Conservation (phyloP, 1,139 yeast species). For the Geotrichum carabidarum region DNA sequence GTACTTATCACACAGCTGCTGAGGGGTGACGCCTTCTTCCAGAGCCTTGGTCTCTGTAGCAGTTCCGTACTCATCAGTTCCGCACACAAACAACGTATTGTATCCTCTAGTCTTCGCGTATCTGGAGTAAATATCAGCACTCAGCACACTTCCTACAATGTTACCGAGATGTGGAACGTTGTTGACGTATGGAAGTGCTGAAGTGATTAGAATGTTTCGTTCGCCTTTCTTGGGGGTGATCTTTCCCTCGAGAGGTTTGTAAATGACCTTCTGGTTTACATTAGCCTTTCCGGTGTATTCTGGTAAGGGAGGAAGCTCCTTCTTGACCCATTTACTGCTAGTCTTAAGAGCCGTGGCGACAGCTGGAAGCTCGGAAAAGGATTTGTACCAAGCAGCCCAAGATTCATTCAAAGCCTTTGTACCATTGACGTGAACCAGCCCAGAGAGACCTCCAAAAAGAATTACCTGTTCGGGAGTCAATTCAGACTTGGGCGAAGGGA, state of each 20-base stretch:
- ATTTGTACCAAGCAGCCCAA: slow-evolving; percentile 15
- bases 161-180: slow-evolving; percentile 98
- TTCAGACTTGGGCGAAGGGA: slow-evolving; percentile 25
- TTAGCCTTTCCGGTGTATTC: slow-evolving; percentile 55
- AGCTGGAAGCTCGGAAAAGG: slow-evolving; percentile 21
- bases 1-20: slow-evolving; percentile 84
- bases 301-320: slow-evolving; percentile 34
- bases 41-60: slow-evolving; percentile 98
- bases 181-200: slow-evolving; percentile 95
- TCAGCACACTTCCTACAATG: slow-evolving; percentile 87
- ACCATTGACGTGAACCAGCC: slow-evolving; percentile 18
- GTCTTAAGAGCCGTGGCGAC: slow-evolving; percentile 23
- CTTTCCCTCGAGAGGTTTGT: slow-evolving; percentile 29
- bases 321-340: slow-evolving; percentile 10
- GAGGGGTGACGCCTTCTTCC: slow-evolving; percentile 86
- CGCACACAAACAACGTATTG: slow-evolving; percentile 82
- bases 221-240: slow-evolving; percentile 58
- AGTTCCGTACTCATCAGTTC: slow-evolving; percentile 98
- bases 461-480: slow-evolving; percentile 25
- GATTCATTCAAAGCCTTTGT: slow-evolving; percentile 13
- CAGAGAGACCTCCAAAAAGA: slow-evolving; percentile 19
- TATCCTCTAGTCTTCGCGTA: slow-evolving; percentile 84
- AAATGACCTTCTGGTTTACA: slow-evolving; percentile 32
- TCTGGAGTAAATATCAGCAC: slow-evolving; percentile 92
- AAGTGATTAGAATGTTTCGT: slow-evolving; percentile 80